A percentile compares a stretch with the other conserved stretches of the same genome.
Conservation (phyloP, 345 rosid genomes). For the Gossypium australe region DNA sequence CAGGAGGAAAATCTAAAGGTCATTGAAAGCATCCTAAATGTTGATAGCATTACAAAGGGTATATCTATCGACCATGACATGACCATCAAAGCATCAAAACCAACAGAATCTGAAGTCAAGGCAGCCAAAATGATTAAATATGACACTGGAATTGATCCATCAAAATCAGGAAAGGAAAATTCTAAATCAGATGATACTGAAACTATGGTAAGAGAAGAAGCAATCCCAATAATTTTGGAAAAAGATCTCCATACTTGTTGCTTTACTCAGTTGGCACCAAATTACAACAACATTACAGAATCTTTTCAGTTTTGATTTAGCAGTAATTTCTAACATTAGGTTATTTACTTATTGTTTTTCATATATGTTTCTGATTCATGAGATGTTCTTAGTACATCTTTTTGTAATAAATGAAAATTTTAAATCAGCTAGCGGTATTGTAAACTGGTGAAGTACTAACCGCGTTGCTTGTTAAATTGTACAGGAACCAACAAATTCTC, state of each 20-base stretch:
- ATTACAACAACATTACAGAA: background rate
- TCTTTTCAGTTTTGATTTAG: background rate
- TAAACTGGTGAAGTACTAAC: slow-evolving; percentile 5
- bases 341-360: background rate
- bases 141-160: slow-evolving; percentile 7
- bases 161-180: slow-evolving; percentile 12
- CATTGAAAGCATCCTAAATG: slow-evolving; percentile 4
- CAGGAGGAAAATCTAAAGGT: background rate
- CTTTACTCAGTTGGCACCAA: background rate
- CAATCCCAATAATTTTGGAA: background rate
- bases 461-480: slow-evolving; percentile 18
- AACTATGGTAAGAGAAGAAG: slow-evolving; percentile 19
- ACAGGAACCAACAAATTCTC: slow-evolving; percentile 21
- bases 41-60: background rate
- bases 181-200: slow-evolving; percentile 1
- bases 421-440: background rate
- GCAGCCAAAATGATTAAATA: background rate
- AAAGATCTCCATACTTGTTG: background rate
- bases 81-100: slow-evolving; percentile 2
- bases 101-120: slow-evolving; percentile 16
- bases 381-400: background rate
- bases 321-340: background rate
- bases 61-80: background rate
- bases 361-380: background rate
- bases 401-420: background rate